Evolutionary conservation across 345 rosid species (phyloP).

Genomic region (Hibiscus trionum): DNA sequence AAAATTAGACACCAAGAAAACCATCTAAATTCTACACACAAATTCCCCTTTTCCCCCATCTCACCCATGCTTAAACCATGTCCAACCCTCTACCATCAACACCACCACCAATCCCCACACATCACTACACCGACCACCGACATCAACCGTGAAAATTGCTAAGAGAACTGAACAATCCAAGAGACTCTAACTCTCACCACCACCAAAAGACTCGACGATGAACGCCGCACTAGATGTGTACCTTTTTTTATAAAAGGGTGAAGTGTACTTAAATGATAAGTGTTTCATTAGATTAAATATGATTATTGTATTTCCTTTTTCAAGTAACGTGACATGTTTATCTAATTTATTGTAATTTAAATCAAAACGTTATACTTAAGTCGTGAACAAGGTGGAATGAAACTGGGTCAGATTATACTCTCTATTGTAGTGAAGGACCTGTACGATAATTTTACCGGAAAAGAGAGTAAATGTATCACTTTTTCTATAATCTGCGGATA

Average conservation of each 20-base stretch:
- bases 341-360: no score
- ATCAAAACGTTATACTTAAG: no score
- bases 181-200: conserved; percentile 27
- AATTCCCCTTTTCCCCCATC: not conserved
- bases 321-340: no score
- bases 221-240: conserved; percentile 23
- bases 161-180: conserved; percentile 31
- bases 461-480: no score
- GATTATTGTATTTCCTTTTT: no score
- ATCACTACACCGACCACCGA: not conserved
- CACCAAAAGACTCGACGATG: conserved; percentile 30
- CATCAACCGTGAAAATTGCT: conserved; percentile 22
- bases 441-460: no score
- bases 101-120: conserved; percentile 3
- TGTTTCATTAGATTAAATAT: no score
- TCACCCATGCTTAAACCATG: conserved; percentile 17
- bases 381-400: no score
- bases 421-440: no score
- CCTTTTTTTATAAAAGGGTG: no score
- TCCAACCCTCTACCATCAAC: conserved; percentile 18
- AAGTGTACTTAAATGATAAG: no score
- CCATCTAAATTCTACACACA: not conserved
- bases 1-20: conserved; percentile 1
- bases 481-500: not conserved
- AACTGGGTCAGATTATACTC: no score